phyloP scores from a whole-genome alignment of 306 rosid genomes.

The Vigna angularis region DNA sequence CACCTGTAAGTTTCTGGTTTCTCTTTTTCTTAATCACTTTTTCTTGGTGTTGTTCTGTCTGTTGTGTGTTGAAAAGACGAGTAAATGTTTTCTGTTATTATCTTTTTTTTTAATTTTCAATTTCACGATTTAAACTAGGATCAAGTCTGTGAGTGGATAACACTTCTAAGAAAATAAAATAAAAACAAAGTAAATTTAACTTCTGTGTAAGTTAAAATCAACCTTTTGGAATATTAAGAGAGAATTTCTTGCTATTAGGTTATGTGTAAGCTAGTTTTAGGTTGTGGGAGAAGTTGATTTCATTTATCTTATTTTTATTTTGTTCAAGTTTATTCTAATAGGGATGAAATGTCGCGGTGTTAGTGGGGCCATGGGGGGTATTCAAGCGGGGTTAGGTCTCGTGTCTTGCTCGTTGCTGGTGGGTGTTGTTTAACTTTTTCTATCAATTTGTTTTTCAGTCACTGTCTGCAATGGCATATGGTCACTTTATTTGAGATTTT shows the following conservation, averaged over 20 bases:
- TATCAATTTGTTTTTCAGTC: slow-evolving; percentile 44
- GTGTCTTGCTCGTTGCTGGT: slow-evolving; percentile 40
- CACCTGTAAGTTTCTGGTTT: slow-evolving; percentile 37
- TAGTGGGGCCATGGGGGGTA: slow-evolving; percentile 32
- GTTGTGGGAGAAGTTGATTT: not conserved
- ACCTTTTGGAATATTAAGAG: not conserved
- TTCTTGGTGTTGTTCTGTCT: not conserved
- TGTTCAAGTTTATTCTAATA: not conserved
- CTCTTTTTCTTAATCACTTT: not conserved
- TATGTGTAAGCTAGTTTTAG: not conserved
- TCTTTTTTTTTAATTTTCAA: slow-evolving; percentile 25
- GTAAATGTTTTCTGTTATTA: not conserved
- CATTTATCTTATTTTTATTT: not conserved
- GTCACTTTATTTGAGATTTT: slow-evolving; percentile 17
- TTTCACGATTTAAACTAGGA: slow-evolving; percentile 4
- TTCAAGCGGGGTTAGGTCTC: slow-evolving; percentile 40
- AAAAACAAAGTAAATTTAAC: not conserved
- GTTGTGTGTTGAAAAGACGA: not conserved
- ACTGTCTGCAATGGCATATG: slow-evolving; percentile 32
- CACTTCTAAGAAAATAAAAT: too few relatives aligned
- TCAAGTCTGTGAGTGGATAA: too few relatives aligned
- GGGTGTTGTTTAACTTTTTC: slow-evolving; percentile 38
- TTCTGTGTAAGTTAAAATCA: not conserved
- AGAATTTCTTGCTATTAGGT: not conserved
- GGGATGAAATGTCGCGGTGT: slow-evolving; percentile 14